Evolutionary conservation across 768 basidiomycete genomes (phyloP).

Genomic region (Mycena leptocephala): DNA sequence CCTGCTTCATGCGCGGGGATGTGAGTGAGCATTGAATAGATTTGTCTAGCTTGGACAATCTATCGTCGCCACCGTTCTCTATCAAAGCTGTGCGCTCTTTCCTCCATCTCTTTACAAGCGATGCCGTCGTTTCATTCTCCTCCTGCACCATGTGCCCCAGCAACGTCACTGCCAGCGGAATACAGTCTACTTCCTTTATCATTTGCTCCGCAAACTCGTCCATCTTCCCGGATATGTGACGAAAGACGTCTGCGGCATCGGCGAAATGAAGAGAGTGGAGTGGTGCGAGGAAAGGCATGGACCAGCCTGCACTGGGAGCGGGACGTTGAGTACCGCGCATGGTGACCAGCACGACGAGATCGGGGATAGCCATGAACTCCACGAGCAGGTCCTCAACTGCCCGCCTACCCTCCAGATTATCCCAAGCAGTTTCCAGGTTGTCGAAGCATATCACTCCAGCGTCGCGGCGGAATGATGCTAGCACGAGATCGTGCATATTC

Average conservation of each 20-base stretch:
- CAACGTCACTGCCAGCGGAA: constrained; percentile 36
- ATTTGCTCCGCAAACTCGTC: constrained; percentile 35
- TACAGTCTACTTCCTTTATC: constrained; percentile 36
- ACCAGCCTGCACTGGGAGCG: constrained; percentile 33
- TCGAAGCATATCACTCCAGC: constrained; percentile 33
- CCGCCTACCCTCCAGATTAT: constrained; percentile 20
- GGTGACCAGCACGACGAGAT: constrained; percentile 27
- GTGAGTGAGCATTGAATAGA: constrained; percentile 41
- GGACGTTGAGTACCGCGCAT: constrained; percentile 38
- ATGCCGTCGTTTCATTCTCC: constrained; percentile 37
- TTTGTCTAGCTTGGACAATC: constrained; percentile 40
- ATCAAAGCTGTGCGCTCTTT: constrained; percentile 36
- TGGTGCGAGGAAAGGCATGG: constrained; percentile 28
- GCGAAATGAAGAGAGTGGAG: constrained; percentile 31
- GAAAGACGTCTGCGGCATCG: constrained; percentile 32
- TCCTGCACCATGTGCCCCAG: constrained; percentile 37
- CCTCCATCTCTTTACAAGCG: constrained; percentile 37
- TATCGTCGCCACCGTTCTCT: constrained; percentile 36
- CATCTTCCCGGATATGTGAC: constrained; percentile 33
- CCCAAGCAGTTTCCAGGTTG: constrained; percentile 38
- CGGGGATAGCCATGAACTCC: constrained; percentile 30
- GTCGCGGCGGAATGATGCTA: constrained; percentile 26
- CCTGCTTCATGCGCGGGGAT: constrained; percentile 38
- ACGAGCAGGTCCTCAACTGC: constrained; percentile 32
- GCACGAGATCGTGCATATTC: constrained; percentile 37